Percentiles rank a stretch among this genome's conserved stretches.
Conservation (phyloP, 306 rosid species). For the Pyrus pyrifolia region DNA sequence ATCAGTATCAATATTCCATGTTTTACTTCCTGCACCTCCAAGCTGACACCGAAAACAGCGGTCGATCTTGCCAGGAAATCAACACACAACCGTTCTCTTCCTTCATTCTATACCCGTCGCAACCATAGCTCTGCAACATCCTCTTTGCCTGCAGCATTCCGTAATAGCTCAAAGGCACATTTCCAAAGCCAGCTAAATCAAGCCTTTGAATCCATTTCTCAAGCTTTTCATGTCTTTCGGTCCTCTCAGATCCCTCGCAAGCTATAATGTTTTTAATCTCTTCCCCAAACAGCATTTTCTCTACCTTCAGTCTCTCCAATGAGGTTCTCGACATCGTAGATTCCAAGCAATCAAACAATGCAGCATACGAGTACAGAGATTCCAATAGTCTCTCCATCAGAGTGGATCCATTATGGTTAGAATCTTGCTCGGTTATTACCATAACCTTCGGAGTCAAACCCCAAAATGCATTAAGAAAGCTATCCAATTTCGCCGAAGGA, state of each 20-base stretch:
- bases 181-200: conserved; percentile 59
- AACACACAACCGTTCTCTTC: conserved; percentile 63
- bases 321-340: conserved; percentile 70
- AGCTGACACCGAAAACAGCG: conserved; percentile 67
- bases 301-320: conserved; percentile 70
- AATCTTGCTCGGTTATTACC: conserved; percentile 80
- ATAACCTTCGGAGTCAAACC: conserved; percentile 69
- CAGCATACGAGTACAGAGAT: conserved; percentile 75
- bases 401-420: conserved; percentile 68
- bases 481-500: conserved; percentile 38
- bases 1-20: not conserved
- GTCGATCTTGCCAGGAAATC: conserved; percentile 77
- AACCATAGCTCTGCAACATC: conserved; percentile 62
- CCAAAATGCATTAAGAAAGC: conserved; percentile 71
- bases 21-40: conserved; percentile 77
- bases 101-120: conserved; percentile 75
- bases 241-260: conserved; percentile 82
- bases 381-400: conserved; percentile 78
- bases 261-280: conserved; percentile 83
- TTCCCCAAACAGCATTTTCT: conserved; percentile 85
- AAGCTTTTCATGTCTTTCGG: conserved; percentile 74
- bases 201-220: conserved; percentile 73
- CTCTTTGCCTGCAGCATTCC: conserved; percentile 65
- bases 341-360: conserved; percentile 83
- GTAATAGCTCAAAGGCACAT: conserved; percentile 52